Percentiles rank a stretch among this genome's conserved stretches.
These are phyloP conservation scores for Dictyostelium capitatum DNA, from an alignment of 78 protist species.

Conservation along the genomic window DNA sequence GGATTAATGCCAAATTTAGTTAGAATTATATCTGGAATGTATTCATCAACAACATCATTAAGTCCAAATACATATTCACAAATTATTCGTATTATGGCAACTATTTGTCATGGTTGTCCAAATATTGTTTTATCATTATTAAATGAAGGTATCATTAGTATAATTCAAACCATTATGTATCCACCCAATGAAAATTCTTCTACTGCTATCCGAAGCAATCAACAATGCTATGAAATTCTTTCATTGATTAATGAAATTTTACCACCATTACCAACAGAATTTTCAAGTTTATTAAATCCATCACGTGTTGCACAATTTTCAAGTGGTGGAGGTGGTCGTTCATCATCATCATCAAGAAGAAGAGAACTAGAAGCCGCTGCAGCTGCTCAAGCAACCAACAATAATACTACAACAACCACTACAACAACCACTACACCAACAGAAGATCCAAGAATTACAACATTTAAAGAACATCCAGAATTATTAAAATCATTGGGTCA, in stretches of 20 bases:
- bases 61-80: slow-evolving; percentile 62
- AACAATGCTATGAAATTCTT: slow-evolving; percentile 64
- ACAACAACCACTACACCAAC: slow-evolving; percentile 2
- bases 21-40: slow-evolving; percentile 62
- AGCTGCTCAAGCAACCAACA: background rate
- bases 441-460: slow-evolving; percentile 61
- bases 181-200: background rate
- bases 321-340: background rate
- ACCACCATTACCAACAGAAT: slow-evolving; percentile 77
- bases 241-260: slow-evolving; percentile 77
- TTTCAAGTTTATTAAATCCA: slow-evolving; percentile 15
- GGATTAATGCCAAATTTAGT: slow-evolving; percentile 53
- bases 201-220: slow-evolving; percentile 27
- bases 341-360: slow-evolving; percentile 9
- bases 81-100: slow-evolving; percentile 65
- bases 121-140: background rate
- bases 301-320: background rate
- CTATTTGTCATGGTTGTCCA: slow-evolving; percentile 66
- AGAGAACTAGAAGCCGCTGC: background rate
- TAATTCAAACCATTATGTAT: slow-evolving; percentile 36
- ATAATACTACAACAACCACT: background rate
- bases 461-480: slow-evolving; percentile 46
- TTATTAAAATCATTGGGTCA: slow-evolving; percentile 30
- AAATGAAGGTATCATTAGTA: slow-evolving; percentile 51
- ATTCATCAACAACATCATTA: slow-evolving; percentile 35